Percentiles rank a stretch among this genome's conserved stretches.
Evolutionary conservation across 169 alveolate genomes (phyloP).

Genomic region (Ichthyophthirius multifiliis): DNA sequence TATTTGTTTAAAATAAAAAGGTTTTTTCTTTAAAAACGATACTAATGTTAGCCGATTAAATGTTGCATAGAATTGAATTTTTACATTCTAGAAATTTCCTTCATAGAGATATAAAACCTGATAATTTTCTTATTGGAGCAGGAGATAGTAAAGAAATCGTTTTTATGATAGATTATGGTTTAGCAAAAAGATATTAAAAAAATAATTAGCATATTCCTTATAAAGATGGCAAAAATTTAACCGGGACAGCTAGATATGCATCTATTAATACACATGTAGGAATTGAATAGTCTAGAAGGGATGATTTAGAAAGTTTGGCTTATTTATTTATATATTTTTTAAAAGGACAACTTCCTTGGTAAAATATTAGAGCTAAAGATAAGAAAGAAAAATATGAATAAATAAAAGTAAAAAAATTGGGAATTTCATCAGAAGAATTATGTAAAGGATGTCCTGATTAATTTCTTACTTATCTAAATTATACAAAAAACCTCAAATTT

Average conservation of each 20-base stretch:
- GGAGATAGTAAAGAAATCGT: slow-evolving; percentile 63
- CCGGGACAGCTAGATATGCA: slow-evolving; percentile 80
- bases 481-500: slow-evolving; percentile 67
- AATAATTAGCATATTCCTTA: slow-evolving; percentile 71
- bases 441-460: slow-evolving; percentile 68
- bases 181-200: slow-evolving; percentile 61
- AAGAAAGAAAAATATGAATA: slow-evolving; percentile 61
- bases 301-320: slow-evolving; percentile 82
- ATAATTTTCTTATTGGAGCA: slow-evolving; percentile 64
- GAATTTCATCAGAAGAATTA: slow-evolving; percentile 58
- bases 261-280: slow-evolving; percentile 64
- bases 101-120: slow-evolving; percentile 85
- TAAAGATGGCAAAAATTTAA: slow-evolving; percentile 57
- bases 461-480: slow-evolving; percentile 61
- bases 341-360: slow-evolving; percentile 83
- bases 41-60: slow-evolving; percentile 50
- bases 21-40: slow-evolving; percentile 50
- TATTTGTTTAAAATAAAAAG: slow-evolving; percentile 49
- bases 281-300: slow-evolving; percentile 63
- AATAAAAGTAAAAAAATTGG: slow-evolving; percentile 66
- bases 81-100: slow-evolving; percentile 63
- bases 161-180: slow-evolving; percentile 82
- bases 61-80: slow-evolving; percentile 65
- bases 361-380: slow-evolving; percentile 55
- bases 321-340: slow-evolving; percentile 77